Percentiles rank a stretch among this genome's conserved stretches.
These are phyloP conservation scores for Ceratobasidium sp. DNA, from an alignment of 1,284 basidiomycete genomes.

Conservation along the genomic window DNA sequence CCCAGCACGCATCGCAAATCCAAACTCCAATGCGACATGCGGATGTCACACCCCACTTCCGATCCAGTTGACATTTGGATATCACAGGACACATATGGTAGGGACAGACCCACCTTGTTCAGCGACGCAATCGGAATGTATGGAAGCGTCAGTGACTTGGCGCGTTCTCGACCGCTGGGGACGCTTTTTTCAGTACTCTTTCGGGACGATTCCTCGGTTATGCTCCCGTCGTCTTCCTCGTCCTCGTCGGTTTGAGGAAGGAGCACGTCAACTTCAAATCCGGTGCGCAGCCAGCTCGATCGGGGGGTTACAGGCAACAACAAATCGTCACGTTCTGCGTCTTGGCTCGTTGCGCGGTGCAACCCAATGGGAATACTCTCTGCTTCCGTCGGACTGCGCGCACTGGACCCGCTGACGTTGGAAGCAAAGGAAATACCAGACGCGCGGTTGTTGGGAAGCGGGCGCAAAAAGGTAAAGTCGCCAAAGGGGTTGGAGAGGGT, in stretches of 20 bases:
- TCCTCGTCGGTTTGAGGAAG: background rate
- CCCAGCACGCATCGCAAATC: background rate
- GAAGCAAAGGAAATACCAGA: conserved; percentile 26
- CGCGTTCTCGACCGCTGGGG: background rate
- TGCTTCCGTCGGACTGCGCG: conserved; percentile 5
- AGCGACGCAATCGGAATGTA: conserved; percentile 12
- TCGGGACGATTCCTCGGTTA: conserved; percentile 29
- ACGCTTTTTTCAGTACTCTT: conserved; percentile 1
- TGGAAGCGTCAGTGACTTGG: conserved; percentile 15
- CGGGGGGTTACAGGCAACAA: conserved; percentile 3
- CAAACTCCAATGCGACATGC: background rate
- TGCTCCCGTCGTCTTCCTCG: conserved; percentile 8
- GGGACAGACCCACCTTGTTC: conserved; percentile 23
- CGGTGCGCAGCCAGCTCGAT: conserved; percentile 11
- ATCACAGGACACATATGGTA: background rate
- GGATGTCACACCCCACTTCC: background rate
- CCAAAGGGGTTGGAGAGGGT: background rate
- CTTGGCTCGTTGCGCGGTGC: conserved; percentile 5
- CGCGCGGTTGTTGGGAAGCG: background rate
- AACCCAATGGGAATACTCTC: conserved; percentile 37
- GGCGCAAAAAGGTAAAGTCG: conserved; percentile 12
- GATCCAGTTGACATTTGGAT: background rate
- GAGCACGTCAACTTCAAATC: conserved; percentile 19
- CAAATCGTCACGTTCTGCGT: background rate
- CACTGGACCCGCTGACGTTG: conserved; percentile 18